Evolutionary conservation across 78 protist genomes (phyloP).

Genomic region (Blattamonas nauphoetae): DNA sequence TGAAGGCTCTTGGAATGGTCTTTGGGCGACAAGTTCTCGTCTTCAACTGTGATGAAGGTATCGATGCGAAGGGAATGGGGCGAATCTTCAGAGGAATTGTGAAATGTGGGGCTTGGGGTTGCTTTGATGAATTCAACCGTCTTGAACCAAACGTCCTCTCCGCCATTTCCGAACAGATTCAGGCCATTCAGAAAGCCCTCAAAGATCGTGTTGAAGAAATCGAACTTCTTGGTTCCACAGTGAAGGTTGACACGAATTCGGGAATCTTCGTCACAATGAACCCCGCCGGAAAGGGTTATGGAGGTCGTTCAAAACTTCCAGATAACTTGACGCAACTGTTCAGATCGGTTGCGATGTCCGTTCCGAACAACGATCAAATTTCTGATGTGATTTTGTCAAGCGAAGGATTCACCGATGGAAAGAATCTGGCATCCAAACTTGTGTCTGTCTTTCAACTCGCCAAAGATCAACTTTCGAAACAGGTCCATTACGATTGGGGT

Average conservation of each 20-base stretch:
- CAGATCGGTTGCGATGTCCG: constrained; percentile 74
- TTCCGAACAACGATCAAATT: constrained; percentile 65
- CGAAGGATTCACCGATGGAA: constrained; percentile 66
- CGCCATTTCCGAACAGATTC: constrained; percentile 76
- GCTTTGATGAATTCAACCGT: constrained; percentile 64
- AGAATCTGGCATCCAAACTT: constrained; percentile 38
- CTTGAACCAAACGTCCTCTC: constrained; percentile 68
- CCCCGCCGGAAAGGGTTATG: constrained; percentile 79
- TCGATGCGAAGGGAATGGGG: constrained; percentile 76
- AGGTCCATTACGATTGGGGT: constrained; percentile 85
- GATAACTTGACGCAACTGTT: constrained; percentile 80
- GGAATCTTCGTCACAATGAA: constrained; percentile 80
- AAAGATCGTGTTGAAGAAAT: constrained; percentile 2
- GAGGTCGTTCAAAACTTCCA: constrained; percentile 77
- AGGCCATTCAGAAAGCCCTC: constrained; percentile 64
- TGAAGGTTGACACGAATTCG: constrained; percentile 43
- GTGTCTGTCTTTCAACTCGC: constrained; percentile 51
- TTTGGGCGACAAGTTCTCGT: constrained; percentile 66
- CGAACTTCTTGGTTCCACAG: constrained; percentile 36
- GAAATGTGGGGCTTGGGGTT: constrained; percentile 84
- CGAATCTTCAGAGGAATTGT: constrained; percentile 75
- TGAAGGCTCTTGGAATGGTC: constrained; percentile 72
- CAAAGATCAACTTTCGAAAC: constrained; percentile 55
- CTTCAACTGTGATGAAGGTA: constrained; percentile 86
- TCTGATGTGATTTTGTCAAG: constrained; percentile 62